phyloP scores from a whole-genome alignment of 2,329 filamentous ascomycete species.

The Sclerotinia sclerotiorum region DNA sequence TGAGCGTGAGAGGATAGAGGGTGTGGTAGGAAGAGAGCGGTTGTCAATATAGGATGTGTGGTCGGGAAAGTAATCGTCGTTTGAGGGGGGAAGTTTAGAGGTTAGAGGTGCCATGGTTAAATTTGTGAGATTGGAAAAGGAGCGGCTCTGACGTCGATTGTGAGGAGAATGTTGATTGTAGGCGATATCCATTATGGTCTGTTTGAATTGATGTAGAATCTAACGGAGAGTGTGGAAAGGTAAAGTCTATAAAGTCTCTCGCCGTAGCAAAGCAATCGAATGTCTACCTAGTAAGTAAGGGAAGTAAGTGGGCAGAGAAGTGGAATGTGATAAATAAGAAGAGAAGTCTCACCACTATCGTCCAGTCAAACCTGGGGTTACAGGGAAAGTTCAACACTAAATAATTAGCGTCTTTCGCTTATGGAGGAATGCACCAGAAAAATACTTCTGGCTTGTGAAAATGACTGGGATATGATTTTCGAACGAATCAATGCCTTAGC shows the following conservation, averaged over 20 bases:
- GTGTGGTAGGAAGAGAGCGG: constrained; percentile 63
- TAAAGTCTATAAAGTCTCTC: not conserved
- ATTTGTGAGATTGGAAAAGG: constrained; percentile 58
- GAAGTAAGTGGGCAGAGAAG: constrained; percentile 11
- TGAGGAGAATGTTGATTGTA: constrained; percentile 61
- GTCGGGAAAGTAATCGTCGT: constrained; percentile 48
- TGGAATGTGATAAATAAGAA: constrained; percentile 8
- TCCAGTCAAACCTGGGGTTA: constrained; percentile 21
- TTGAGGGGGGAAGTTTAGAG: constrained; percentile 57
- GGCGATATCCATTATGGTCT: constrained; percentile 54
- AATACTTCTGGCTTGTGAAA: constrained; percentile 32
- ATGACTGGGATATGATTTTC: constrained; percentile 22
- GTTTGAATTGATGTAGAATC: not conserved
- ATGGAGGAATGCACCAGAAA: constrained; percentile 1
- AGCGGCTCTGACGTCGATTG: constrained; percentile 58
- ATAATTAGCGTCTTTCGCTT: constrained; percentile 18
- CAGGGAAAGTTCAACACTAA: not conserved
- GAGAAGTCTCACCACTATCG: constrained; percentile 19
- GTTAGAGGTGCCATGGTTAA: constrained; percentile 65
- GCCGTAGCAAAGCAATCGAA: constrained; percentile 4
- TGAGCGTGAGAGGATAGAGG: constrained; percentile 60
- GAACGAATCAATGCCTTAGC: constrained; percentile 18
- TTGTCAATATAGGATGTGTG: constrained; percentile 59
- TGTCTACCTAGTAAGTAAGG: not conserved
- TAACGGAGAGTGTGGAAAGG: not conserved